Conservation (phyloP, 108 stramenopile species). For the Pseudonitzschia multistriata region DNA sequence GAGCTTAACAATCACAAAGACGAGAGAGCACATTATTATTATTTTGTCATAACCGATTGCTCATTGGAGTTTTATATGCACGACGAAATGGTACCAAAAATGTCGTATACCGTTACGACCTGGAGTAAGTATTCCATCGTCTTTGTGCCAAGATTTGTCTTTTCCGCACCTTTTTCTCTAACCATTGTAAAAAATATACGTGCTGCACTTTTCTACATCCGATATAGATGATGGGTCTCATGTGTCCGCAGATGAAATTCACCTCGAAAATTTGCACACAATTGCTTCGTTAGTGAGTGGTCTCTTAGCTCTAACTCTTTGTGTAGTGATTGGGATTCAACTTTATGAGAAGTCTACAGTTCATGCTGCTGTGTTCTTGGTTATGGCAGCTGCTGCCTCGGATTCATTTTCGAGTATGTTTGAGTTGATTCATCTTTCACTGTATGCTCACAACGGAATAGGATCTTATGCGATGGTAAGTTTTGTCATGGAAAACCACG, state of each 20-base stretch:
- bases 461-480: slow-evolving; percentile 49
- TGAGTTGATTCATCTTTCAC: slow-evolving; percentile 67
- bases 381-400: slow-evolving; percentile 56
- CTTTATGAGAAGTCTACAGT: slow-evolving; percentile 44
- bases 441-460: slow-evolving; percentile 63
- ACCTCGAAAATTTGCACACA: slow-evolving; percentile 51
- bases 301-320: slow-evolving; percentile 36
- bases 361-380: slow-evolving; percentile 72
- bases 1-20: slow-evolving; percentile 34
- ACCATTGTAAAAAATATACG: no score
- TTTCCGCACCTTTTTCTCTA: not conserved
- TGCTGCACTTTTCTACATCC: no score
- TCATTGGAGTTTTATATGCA: slow-evolving; percentile 63
- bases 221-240: slow-evolving; percentile 39
- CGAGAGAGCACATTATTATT: slow-evolving; percentile 57
- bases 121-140: slow-evolving; percentile 19
- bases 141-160: no score
- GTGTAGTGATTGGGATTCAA: slow-evolving; percentile 32
- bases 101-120: slow-evolving; percentile 49
- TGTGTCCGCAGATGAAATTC: slow-evolving; percentile 75
- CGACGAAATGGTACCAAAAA: slow-evolving; percentile 52
- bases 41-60: slow-evolving; percentile 78
- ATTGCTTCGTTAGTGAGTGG: slow-evolving; percentile 51
- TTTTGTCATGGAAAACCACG: not conserved
- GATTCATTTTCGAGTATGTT: slow-evolving; percentile 56